Conservation (phyloP, 352 stramenopile genomes). For the Globisporangium yorkense region DNA sequence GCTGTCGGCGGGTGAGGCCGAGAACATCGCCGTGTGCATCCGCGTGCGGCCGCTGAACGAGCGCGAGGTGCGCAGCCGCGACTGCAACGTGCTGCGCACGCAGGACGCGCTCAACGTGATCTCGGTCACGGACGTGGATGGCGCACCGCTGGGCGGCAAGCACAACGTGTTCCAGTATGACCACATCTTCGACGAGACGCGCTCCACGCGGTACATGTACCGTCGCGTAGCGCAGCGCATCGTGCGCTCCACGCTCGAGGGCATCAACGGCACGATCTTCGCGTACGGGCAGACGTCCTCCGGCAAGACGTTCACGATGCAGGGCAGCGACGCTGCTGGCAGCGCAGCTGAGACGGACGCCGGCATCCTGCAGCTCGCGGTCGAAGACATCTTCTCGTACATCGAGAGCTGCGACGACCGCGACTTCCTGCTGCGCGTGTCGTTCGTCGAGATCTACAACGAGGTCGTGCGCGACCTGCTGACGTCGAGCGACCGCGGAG, state of each 20-base stretch:
- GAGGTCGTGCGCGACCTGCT: slow-evolving; percentile 97
- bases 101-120: slow-evolving; percentile 42
- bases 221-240: slow-evolving; percentile 55
- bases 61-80: slow-evolving; percentile 41
- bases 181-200: slow-evolving; percentile 58
- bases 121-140: slow-evolving; percentile 45
- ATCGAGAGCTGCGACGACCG: slow-evolving; percentile 77
- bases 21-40: slow-evolving; percentile 83
- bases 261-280: slow-evolving; percentile 91
- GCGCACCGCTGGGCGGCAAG: slow-evolving; percentile 50
- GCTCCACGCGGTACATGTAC: slow-evolving; percentile 57
- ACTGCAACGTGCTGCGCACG: slow-evolving; percentile 37
- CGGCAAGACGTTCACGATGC: slow-evolving; percentile 97
- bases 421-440: slow-evolving; percentile 94
- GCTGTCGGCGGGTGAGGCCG: slow-evolving; percentile 21
- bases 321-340: slow-evolving; percentile 42
- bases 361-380: slow-evolving; percentile 90
- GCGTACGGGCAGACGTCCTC: slow-evolving; percentile 95
- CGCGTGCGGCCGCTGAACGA: slow-evolving; percentile 75
- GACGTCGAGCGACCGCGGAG: slow-evolving; percentile 32
- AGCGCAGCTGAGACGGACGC: slow-evolving; percentile 8
- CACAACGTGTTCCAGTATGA: slow-evolving; percentile 80
- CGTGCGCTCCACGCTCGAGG: slow-evolving; percentile 58
- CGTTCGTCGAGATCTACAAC: slow-evolving; percentile 99
- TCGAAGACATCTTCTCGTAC: slow-evolving; percentile 92